These are phyloP conservation scores for Fusarium anguioides DNA, from an alignment of 2,329 filamentous ascomycete species.

Conservation along the genomic window DNA sequence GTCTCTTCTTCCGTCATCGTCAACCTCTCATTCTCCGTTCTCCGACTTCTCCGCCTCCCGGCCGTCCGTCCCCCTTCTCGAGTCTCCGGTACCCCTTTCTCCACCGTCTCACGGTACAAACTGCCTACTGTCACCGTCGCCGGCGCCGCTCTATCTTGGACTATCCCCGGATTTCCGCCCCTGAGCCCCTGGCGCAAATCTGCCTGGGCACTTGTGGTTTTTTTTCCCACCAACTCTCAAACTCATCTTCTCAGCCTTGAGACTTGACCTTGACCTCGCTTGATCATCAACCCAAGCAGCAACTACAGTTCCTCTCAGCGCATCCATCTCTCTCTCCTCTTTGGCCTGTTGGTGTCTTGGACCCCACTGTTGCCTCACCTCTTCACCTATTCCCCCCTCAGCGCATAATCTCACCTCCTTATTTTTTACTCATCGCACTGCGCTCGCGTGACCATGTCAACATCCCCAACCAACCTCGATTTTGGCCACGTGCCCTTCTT, in stretches of 20 bases:
- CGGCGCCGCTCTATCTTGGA: conserved; percentile 37
- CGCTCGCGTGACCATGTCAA: conserved; percentile 48
- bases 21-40: conserved; percentile 6
- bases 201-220: conserved; percentile 16
- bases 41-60: conserved; percentile 29
- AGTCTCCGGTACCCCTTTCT: conserved; percentile 39
- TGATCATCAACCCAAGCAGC: conserved; percentile 8
- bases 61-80: conserved; percentile 17
- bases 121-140: conserved; percentile 30
- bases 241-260: conserved; percentile 12
- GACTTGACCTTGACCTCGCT: background rate
- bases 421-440: conserved; percentile 21
- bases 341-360: conserved; percentile 7
- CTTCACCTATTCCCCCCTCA: conserved; percentile 4
- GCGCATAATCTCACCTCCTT: conserved; percentile 15
- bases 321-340: conserved; percentile 9
- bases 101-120: conserved; percentile 28
- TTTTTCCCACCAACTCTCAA: background rate
- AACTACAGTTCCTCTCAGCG: background rate
- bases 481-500: conserved; percentile 70
- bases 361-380: conserved; percentile 19
- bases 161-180: conserved; percentile 38
- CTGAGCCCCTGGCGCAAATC: conserved; percentile 33
- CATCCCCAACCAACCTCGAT: conserved; percentile 48
- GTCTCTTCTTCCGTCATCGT: conserved; percentile 10